Evolutionary conservation across 805 yeast genomes (phyloP).

Genomic region (Candida ponderosae): DNA sequence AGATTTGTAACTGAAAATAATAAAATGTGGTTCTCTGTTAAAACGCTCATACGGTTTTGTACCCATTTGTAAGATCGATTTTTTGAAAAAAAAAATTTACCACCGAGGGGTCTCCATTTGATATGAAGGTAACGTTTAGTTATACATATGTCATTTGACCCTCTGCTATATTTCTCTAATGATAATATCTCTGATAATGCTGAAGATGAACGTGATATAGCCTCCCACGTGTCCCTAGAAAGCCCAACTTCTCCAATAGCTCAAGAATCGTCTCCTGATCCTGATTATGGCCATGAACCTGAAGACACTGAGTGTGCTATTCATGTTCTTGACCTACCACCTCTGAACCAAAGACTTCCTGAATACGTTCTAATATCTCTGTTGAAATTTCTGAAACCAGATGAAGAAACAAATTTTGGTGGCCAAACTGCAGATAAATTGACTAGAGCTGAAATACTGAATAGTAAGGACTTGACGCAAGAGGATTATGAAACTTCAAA

Average conservation of each 20-base stretch:
- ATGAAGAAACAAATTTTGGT: slow-evolving; percentile 44
- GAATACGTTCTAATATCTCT: slow-evolving; percentile 33
- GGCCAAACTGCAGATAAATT: slow-evolving; percentile 5
- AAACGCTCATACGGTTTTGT: background rate
- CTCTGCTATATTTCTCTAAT: background rate
- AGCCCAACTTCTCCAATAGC: too few species aligned
- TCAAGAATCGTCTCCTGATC: too few species aligned
- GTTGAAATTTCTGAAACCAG: slow-evolving; percentile 40
- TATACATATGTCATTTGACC: background rate
- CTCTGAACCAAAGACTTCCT: slow-evolving; percentile 38
- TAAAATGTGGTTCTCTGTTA: background rate
- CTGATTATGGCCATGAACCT: slow-evolving; percentile 1
- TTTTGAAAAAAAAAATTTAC: too few species aligned
- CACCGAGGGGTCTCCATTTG: background rate
- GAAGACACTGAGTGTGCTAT: slow-evolving; percentile 26
- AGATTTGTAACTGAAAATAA: slow-evolving; percentile 33
- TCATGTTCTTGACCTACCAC: slow-evolving; percentile 55
- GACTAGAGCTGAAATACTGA: slow-evolving; percentile 18
- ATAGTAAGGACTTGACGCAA: slow-evolving; percentile 24
- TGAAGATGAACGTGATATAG: too few species aligned
- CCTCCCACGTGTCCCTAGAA: too few species aligned
- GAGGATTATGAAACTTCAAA: slow-evolving; percentile 21
- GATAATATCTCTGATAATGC: background rate
- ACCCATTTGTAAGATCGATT: too few species aligned
- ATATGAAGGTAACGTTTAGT: background rate